These are phyloP conservation scores for Talaromyces atroroseus DNA, from an alignment of 2,329 filamentous ascomycete genomes.

Conservation along the genomic window DNA sequence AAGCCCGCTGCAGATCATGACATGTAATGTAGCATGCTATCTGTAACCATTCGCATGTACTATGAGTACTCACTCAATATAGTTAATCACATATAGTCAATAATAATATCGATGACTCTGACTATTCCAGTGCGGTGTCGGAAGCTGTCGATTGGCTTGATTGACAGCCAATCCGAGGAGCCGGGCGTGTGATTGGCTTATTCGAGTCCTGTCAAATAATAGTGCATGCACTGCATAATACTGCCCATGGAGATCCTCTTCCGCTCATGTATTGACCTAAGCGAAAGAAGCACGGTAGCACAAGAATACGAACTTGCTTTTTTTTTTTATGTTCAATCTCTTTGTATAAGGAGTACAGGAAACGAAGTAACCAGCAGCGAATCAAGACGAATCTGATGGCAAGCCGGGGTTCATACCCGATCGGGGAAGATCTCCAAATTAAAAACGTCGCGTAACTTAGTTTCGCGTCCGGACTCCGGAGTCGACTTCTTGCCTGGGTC, in stretches of 20 bases:
- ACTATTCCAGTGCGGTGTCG: background rate
- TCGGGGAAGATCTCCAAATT: background rate
- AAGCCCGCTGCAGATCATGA: background rate
- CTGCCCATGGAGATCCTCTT: background rate
- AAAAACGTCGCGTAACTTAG: background rate
- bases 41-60: background rate
- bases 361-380: background rate
- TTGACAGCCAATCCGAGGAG: no score
- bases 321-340: background rate
- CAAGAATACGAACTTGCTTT: background rate
- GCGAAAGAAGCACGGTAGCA: background rate
- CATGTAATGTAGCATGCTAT: background rate
- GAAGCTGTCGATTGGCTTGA: no score
- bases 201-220: no score
- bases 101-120: background rate
- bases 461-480: background rate
- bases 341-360: no score
- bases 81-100: background rate
- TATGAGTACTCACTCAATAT: background rate
- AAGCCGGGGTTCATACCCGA: background rate
- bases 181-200: no score
- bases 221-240: no score
- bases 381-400: background rate
- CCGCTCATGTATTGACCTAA: background rate
- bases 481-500: background rate